These are phyloP conservation scores for Fraxinus baroniana DNA, from an alignment of 305 asterid genomes.

Conservation along the genomic window DNA sequence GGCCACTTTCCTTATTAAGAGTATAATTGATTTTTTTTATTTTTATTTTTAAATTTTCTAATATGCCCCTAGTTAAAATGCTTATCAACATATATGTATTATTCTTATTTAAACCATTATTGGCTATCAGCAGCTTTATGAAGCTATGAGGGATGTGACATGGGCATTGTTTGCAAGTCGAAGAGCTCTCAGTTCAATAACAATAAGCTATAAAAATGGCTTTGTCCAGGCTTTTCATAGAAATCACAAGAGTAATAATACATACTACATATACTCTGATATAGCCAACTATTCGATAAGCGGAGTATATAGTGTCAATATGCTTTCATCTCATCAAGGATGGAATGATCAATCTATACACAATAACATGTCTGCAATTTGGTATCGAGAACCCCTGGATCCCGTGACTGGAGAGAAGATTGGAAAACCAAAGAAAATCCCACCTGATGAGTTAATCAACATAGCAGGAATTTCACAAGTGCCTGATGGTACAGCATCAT, in stretches of 20 bases:
- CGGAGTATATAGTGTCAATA: constrained; percentile 36
- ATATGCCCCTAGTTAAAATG: not conserved
- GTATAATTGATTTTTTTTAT: not conserved
- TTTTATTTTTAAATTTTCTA: too few species aligned
- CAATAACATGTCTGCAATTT: constrained; percentile 65
- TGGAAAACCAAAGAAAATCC: constrained; percentile 57
- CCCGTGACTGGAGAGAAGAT: constrained; percentile 62
- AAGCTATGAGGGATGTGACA: constrained; percentile 79
- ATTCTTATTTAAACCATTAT: not conserved
- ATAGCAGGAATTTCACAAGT: constrained; percentile 91
- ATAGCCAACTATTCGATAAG: constrained; percentile 70
- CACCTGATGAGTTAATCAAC: constrained; percentile 78
- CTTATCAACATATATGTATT: not conserved
- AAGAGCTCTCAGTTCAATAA: constrained; percentile 72
- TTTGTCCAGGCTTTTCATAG: constrained; percentile 94
- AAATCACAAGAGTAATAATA: constrained; percentile 64
- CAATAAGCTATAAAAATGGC: constrained; percentile 79
- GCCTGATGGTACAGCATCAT: constrained; percentile 90
- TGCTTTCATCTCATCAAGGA: constrained; percentile 54
- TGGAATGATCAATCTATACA: constrained; percentile 86
- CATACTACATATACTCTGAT: constrained; percentile 84
- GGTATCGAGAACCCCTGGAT: constrained; percentile 83
- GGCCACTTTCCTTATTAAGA: not conserved
- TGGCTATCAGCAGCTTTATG: constrained; percentile 63
- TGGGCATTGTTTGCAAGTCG: constrained; percentile 89